Evolutionary conservation across 2,329 filamentous ascomycete genomes (phyloP).

Genomic region (Macroventuria anomochaeta): DNA sequence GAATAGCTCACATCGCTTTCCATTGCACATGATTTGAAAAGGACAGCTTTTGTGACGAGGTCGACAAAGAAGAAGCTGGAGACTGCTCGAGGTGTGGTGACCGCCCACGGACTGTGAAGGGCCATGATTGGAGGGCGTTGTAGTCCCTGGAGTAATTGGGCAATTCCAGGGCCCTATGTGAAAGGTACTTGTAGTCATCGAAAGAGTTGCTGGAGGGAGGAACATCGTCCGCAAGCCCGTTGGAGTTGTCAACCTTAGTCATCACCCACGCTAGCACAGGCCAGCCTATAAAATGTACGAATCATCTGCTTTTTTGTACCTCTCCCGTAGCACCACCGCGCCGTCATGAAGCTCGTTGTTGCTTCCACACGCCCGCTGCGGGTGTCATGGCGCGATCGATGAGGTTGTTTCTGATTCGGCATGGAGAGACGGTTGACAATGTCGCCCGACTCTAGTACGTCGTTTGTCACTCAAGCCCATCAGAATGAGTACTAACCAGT

Average conservation of each 20-base stretch:
- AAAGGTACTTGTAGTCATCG: neutral
- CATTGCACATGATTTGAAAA: too few species aligned
- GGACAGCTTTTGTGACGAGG: too few species aligned
- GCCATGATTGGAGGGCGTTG: too few species aligned
- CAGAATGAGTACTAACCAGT: neutral
- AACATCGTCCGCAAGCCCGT: neutral
- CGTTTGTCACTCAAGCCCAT: neutral
- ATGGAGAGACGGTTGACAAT: conserved; percentile 92
- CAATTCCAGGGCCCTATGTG: too few species aligned
- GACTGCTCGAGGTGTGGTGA: too few species aligned
- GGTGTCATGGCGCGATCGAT: conserved; percentile 51
- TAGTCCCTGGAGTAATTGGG: too few species aligned
- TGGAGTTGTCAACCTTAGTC: conserved; percentile 11
- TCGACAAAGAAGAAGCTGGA: too few species aligned
- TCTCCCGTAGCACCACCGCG: neutral
- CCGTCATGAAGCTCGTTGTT: conserved; percentile 25
- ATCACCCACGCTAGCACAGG: conserved; percentile 21
- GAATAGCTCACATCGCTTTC: too few species aligned
- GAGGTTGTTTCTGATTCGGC: conserved; percentile 78
- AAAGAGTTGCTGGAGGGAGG: neutral
- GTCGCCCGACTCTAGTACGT: conserved; percentile 75
- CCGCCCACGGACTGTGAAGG: too few species aligned
- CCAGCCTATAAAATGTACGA: conserved; percentile 10
- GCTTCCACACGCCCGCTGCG: conserved; percentile 21
- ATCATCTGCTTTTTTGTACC: conserved; percentile 4